Evolutionary conservation across 176 grass and related monocot species (phyloP).

Genomic region (Ampelocalamus luodianensis): DNA sequence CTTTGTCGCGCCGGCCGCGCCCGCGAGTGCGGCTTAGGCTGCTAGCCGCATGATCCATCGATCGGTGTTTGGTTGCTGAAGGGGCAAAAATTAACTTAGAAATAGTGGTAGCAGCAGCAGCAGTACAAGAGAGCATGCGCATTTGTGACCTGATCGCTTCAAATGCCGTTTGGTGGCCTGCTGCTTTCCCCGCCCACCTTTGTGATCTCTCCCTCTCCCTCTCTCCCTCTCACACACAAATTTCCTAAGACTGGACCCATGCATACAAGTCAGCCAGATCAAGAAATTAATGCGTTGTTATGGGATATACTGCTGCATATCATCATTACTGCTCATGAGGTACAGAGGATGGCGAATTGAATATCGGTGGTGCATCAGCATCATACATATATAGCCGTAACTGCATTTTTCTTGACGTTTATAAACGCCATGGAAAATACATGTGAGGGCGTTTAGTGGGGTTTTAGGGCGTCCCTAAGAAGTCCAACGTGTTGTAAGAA

Average conservation of each 20-base stretch:
- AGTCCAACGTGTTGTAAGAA: no score
- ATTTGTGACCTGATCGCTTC: not conserved
- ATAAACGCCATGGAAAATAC: no score
- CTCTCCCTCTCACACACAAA: not conserved
- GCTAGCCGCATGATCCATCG: not conserved
- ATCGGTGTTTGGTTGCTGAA: not conserved
- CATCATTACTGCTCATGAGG: not conserved
- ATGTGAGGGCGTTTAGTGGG: no score
- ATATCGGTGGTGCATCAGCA: not conserved
- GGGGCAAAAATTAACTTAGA: not conserved
- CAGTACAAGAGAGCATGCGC: not conserved
- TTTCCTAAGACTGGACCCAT: no score
- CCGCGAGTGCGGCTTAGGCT: not conserved
- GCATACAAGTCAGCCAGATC: not conserved
- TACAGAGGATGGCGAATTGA: not conserved
- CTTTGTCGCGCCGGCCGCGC: not conserved
- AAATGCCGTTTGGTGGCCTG: not conserved
- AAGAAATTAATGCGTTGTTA: not conserved
- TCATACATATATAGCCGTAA: no score
- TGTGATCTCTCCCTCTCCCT: not conserved
- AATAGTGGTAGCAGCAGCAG: not conserved
- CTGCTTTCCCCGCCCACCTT: not conserved
- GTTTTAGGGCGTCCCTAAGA: no score
- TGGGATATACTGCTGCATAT: no score
- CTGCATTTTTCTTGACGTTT: no score